Percentiles rank a stretch among this genome's conserved stretches.
Evolutionary conservation across 2,329 filamentous ascomycete genomes (phyloP).

Genomic region (Seiridium unicorne): DNA sequence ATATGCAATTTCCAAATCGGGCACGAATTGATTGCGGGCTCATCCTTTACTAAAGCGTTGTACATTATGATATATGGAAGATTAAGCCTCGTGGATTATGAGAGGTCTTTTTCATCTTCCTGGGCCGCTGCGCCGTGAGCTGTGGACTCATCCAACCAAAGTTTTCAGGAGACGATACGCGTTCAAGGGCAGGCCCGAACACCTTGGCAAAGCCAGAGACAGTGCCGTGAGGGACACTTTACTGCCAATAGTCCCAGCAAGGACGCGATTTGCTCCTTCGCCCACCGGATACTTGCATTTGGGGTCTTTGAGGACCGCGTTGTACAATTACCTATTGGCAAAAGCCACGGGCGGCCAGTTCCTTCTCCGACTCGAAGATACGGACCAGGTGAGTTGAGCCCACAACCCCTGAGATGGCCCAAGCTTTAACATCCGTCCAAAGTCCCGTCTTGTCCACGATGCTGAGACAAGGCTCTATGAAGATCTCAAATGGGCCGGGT

Average conservation of each 20-base stretch:
- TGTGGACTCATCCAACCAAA: slow-evolving; percentile 12
- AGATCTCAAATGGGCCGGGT: slow-evolving; percentile 84
- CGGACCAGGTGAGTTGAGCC: slow-evolving; percentile 68
- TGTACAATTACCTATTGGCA: slow-evolving; percentile 95
- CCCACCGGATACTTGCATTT: slow-evolving; percentile 93
- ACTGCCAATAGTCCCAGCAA: slow-evolving; percentile 57
- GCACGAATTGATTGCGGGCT: neutral
- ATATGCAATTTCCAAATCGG: neutral
- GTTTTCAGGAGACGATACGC: slow-evolving; percentile 21
- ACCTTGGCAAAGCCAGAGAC: neutral
- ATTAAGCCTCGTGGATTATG: slow-evolving; percentile 13
- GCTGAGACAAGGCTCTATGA: slow-evolving; percentile 76
- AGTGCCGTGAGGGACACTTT: slow-evolving; percentile 13
- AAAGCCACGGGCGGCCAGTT: slow-evolving; percentile 87
- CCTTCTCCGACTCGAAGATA: slow-evolving; percentile 89
- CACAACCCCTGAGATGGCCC: slow-evolving; percentile 10
- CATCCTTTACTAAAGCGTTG: neutral
- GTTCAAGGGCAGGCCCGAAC: slow-evolving; percentile 22
- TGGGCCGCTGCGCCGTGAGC: slow-evolving; percentile 17
- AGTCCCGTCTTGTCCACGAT: slow-evolving; percentile 79
- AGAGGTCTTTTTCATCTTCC: slow-evolving; percentile 19
- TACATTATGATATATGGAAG: neutral
- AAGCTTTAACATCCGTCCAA: neutral
- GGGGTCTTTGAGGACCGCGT: slow-evolving; percentile 83
- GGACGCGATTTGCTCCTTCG: slow-evolving; percentile 91